Conservation (phyloP, 805 yeast genomes). For the Pichia californica region DNA sequence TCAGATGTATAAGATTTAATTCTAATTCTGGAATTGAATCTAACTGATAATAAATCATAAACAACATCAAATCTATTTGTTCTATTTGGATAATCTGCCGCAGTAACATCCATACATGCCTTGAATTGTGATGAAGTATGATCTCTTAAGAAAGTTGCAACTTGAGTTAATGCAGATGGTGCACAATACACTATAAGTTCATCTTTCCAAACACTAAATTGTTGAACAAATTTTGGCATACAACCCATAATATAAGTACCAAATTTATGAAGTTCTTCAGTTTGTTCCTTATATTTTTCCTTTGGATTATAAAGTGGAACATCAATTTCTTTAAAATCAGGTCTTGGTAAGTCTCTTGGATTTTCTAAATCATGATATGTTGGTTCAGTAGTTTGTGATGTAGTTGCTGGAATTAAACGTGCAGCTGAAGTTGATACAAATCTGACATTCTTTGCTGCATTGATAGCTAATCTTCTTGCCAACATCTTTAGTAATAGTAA, state of each 20-base stretch:
- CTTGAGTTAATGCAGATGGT: constrained; percentile 71
- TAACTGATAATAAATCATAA: constrained; percentile 71
- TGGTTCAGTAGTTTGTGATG: constrained; percentile 8
- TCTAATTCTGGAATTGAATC: constrained; percentile 81
- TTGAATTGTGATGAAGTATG: constrained; percentile 81
- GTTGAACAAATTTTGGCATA: constrained; percentile 76
- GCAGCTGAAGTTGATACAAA: constrained; percentile 2
- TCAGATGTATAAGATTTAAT: constrained; percentile 86
- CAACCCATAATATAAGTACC: constrained; percentile 74
- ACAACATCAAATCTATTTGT: constrained; percentile 82
- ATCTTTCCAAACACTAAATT: constrained; percentile 86
- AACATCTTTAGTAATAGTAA: no score
- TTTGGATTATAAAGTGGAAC: constrained; percentile 67
- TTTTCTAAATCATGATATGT: constrained; percentile 26
- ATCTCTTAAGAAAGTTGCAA: constrained; percentile 59
- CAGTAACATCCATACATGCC: constrained; percentile 73
- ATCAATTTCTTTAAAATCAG: constrained; percentile 27
- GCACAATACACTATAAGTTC: constrained; percentile 72
- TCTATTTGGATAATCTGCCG: constrained; percentile 81
- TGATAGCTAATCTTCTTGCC: constrained; percentile 5
- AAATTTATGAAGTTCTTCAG: constrained; percentile 71
- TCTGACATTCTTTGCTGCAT: constrained; percentile 6
- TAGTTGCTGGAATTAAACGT: constrained; percentile 10
- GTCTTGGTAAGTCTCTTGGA: constrained; percentile 30
- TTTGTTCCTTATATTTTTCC: constrained; percentile 59